Base-by-base conservation (phyloP, 2,329 filamentous ascomycete genomes). In the Geosmithia putterillii region DNA sequence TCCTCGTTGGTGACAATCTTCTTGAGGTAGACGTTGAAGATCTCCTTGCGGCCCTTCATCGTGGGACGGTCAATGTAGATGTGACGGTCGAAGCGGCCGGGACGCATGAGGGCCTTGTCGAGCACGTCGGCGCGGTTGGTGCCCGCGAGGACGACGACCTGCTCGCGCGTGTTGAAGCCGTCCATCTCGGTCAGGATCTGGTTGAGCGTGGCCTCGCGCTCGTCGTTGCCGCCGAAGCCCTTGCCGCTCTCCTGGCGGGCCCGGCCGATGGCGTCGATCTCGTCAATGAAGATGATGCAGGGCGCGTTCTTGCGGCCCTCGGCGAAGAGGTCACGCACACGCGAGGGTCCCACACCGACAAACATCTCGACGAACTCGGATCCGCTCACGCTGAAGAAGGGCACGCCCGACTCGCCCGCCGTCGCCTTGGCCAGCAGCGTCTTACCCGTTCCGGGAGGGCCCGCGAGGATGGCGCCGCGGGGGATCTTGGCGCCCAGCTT, bases 351-450 rank as follows among this genome's bases (percentile, higher is more conserved):
- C 47, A 98, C 92, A 77, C 92, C 92, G 42, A 98, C 92, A 59
- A 98, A 98, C 90, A 98, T 98, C 67, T 98, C 92, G 25, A 98
- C 90, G 58, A 98, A 98, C 61, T 98, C 92, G 41, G 92, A 98
- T 59, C 92, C 92, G 62, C 88, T 95, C 54, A 98, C 92, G 56
- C 86, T 95, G 74, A 89, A 98, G 74, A 98, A 98, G 1, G 92
- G 92, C 25, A 98, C 92, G 38, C 85, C 83, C 21, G 92, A 95
- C 67, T 98, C 92, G 59, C 92, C 92, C 42, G 92, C 92, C 9
- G 92, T 98, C 14, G 92, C 92, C 69, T 98, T 98, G 49, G 92
- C 92, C 39, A 98, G 77, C 48, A 98, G 69, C 2, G 92, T 98
- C 70, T 98, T 98, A 80, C 92, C 92, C 40, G 92, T 98, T 72